Base-by-base conservation (phyloP, 1,284 basidiomycete genomes). In the Microbotryum violaceum region DNA sequence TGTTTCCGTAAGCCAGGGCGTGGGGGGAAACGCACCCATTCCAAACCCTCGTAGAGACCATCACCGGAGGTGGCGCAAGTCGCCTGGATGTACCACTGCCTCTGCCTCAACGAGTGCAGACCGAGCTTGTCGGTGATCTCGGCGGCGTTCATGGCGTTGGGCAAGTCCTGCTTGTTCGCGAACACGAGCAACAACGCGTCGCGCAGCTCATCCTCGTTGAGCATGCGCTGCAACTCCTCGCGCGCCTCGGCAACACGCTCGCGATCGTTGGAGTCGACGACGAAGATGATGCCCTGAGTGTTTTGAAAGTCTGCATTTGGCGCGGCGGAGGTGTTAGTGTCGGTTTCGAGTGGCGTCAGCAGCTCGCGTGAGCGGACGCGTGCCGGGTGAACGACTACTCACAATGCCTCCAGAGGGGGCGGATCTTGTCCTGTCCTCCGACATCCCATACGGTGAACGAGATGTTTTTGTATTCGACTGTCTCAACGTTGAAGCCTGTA, bases 391-490 rank as follows among this genome's bases (percentile, higher is more conserved):
- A 9, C 9, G 31, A 31, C 31, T 31, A 77, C 77, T 86, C 84
- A 94, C 93, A 98, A 82, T 98, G 94, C 84, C 94, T 92, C 94
- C 94, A 98, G 73, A 98, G 81, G 53, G 96, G 96, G 67, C 96
- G 83, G 73, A 97, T 97, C 82, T 97, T 97, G 80, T 97, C 93
- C 78, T 97, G 93, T 46, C 93, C 96, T 76, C 96, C 96, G 62
- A 99, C 96, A 77, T 99, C 96, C 96, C 96, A 99, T 27, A 99
- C 96, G 73, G 96, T 98, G 82, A 99, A 99, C 75, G 94, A 96
- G 75, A 99, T 93, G 73, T 99, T 98, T 83, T 97, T 97, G 81
- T 98, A 99, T 69, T 93, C 96, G 69, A 99, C 96, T 14, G 96
- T 99, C 80, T 98, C 94, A 72, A 98, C 94, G 77, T 98, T 97